phyloP scores from a whole-genome alignment of 2,329 filamentous ascomycete genomes.

The Fragosphaeria purpurea region DNA sequence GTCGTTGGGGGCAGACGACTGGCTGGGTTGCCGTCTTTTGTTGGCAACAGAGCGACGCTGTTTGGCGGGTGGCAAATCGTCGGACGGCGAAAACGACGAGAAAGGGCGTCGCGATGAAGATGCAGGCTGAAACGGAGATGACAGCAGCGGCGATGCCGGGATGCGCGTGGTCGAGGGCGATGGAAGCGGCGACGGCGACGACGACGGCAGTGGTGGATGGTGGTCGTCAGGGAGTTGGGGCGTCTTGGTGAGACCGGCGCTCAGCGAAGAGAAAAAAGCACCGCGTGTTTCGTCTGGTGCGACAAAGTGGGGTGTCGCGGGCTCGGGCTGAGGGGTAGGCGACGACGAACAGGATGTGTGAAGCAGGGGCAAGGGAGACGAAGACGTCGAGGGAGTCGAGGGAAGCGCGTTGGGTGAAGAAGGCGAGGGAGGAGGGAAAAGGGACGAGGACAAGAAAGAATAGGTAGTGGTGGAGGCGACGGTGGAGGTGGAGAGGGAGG shows the following conservation, averaged over 20 bases:
- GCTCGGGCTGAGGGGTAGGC: constrained; percentile 34
- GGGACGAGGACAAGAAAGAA: not conserved
- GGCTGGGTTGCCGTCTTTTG: not conserved
- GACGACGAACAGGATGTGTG: constrained; percentile 25
- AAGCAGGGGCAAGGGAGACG: constrained; percentile 22
- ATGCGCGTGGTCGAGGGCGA: not conserved
- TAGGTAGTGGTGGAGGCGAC: constrained; percentile 4
- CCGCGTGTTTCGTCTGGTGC: constrained; percentile 14
- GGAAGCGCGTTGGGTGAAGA: constrained; percentile 3
- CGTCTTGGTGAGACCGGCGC: not conserved
- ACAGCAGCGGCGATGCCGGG: constrained; percentile 14
- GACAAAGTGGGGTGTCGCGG: constrained; percentile 32
- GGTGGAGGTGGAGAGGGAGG: constrained; percentile 10
- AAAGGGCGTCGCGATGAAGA: not conserved
- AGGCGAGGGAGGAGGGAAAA: constrained; percentile 2
- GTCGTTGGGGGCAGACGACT: constrained; percentile 6
- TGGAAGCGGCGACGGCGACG: constrained; percentile 14
- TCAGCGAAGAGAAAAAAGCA: constrained; percentile 15
- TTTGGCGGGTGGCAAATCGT: not conserved
- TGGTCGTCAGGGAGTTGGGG: constrained; percentile 18
- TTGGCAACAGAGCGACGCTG: constrained; percentile 7
- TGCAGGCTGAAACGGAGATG: constrained; percentile 5
- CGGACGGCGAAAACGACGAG: not conserved
- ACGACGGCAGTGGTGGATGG: constrained; percentile 20
- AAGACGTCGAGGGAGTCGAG: not conserved